phyloP scores from a whole-genome alignment of 345 rosid genomes.

The Lepidium africanum region DNA sequence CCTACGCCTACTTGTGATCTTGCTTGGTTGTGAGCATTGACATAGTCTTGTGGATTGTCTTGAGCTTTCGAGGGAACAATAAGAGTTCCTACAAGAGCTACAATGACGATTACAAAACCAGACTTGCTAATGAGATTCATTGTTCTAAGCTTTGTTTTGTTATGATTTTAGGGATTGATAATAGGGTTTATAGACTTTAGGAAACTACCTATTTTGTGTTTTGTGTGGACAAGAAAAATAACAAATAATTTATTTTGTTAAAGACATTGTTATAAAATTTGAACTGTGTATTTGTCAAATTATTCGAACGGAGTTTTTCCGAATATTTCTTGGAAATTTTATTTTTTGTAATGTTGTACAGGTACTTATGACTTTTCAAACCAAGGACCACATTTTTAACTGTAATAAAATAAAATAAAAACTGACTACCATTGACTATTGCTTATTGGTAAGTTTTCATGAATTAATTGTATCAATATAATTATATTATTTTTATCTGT shows the following conservation, averaged over 20 bases:
- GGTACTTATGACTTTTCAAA: no score
- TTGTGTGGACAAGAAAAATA: background rate
- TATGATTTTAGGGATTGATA: background rate
- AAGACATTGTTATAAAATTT: background rate
- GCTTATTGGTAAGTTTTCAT: background rate
- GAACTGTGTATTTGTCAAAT: background rate
- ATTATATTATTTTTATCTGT: background rate
- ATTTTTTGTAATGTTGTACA: no score
- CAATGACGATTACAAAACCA: background rate
- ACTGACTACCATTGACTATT: background rate
- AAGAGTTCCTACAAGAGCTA: constrained; percentile 8
- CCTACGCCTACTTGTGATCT: constrained; percentile 8
- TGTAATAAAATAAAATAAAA: no score
- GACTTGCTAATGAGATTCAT: background rate
- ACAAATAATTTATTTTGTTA: background rate
- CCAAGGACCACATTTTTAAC: no score
- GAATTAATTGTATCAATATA: background rate
- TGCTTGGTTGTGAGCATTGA: constrained; percentile 12
- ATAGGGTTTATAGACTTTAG: background rate
- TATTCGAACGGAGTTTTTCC: background rate
- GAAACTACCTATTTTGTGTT: background rate
- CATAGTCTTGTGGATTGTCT: constrained; percentile 16
- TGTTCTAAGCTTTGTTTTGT: background rate
- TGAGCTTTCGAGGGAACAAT: constrained; percentile 13
- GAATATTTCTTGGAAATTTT: no score